phyloP scores from a whole-genome alignment of 2,329 filamentous ascomycete species.

The Sarocladium kiliense region DNA sequence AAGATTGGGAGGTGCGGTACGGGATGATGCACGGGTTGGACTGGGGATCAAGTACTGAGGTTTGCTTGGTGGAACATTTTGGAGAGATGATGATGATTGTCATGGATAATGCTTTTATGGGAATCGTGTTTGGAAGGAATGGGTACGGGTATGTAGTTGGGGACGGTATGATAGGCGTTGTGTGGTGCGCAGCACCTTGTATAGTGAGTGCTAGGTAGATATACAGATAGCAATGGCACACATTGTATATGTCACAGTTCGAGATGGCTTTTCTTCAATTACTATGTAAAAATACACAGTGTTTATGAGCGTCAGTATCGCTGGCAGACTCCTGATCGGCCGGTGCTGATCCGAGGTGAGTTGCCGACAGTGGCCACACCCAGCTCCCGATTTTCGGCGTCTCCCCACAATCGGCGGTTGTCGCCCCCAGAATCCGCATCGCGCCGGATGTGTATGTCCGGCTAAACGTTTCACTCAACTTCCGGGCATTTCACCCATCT shows the following conservation, averaged over 20 bases:
- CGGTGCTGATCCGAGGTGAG: too few species aligned
- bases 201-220: not conserved
- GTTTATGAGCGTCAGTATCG: too few species aligned
- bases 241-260: not conserved
- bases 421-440: conserved; percentile 1
- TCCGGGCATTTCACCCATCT: not conserved
- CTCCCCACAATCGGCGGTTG: not conserved
- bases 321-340: too few species aligned
- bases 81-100: not conserved
- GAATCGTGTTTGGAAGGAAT: not conserved
- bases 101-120: not conserved
- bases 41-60: conserved; percentile 47
- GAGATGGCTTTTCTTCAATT: too few species aligned
- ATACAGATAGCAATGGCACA: not conserved
- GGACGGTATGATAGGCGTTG: not conserved
- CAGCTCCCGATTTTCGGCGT: not conserved
- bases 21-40: conserved; percentile 38
- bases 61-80: conserved; percentile 9
- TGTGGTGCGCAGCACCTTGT: not conserved
- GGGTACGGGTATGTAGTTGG: not conserved
- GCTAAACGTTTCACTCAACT: not conserved
- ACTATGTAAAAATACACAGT: too few species aligned
- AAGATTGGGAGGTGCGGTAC: conserved; percentile 33
- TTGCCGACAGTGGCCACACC: not conserved
- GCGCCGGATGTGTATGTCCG: conserved; percentile 5